Evolutionary conservation across 495 filamentous ascomycete genomes (phyloP), one percentile per base, ranked within the genome.

Genomic region (Lophiostoma macrostomum): DNA sequence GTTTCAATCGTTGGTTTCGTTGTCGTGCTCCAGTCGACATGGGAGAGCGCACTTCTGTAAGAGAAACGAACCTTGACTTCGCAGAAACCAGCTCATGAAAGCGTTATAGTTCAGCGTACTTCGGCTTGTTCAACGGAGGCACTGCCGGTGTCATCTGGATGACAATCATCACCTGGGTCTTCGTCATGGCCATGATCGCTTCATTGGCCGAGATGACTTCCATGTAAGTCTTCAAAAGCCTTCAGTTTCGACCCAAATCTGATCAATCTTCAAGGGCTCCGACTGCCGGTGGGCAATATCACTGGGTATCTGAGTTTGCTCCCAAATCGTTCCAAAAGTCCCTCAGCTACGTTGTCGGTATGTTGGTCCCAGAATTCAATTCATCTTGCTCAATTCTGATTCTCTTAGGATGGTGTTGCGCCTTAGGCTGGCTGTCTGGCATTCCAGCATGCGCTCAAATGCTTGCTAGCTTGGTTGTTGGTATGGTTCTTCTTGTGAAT

Each of bases 271-370:
- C n/a, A 10, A 43, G 39, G 39, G 50, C 50, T 4, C 50, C 50
- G 13, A 54, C 50, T 2, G 16, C 39, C 3, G 50, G 50, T 2
- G 71, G 67, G 0, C 71, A 74, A 48, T 74, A 75, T 31, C 72
- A 74, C 42, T 76, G 69, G 71, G 72, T 71, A 25, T 66, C 67
- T 4, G 70, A 73, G 53, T 60, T 73, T 8, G 67, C 67, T 10
- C 71, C 72, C 20, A 53, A 35, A 13, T 64, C 41, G 3, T 71
- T 44, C 51, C 68, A 64, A 41, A 66, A 63, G 20, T 66, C 64
- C 24, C 67, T 62, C 25, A 72, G 65, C 52, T 74, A 69, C 40
- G 56, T 73, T 22, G 71, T 69, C 35, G 74, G 74, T 68, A 50
- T 19, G 54, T 49, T 49, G 7, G 25, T 24, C 6, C 14, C 19